Evolutionary conservation across 768 basidiomycete species (phyloP), one percentile per base, ranked within the genome.

Genomic region (Rossbeevera mucosa): DNA sequence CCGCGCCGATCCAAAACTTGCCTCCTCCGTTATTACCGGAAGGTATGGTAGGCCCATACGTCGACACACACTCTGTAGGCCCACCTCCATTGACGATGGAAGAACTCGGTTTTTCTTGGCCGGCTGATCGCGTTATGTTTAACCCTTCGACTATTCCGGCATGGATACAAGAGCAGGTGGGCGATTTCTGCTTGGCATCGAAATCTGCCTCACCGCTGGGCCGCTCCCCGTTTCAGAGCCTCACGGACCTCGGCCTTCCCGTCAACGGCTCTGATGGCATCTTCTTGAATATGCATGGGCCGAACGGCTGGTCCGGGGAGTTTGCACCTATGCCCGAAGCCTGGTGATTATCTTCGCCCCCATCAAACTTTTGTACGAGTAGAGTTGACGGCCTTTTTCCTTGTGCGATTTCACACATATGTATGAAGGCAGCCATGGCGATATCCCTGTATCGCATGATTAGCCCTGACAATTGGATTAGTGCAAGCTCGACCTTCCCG

Each of bases 241-340:
- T 94, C 57, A 83, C 85, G 14, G 94, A 97, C 68, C 82, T 97
- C 13, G 91, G 94, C 14, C 73, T 96, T 48, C 94, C 94, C n/a
- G 76, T 83, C 31, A 94, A 94, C 59, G 94, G 94, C 41, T 88
- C 86, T 4, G 94, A 97, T 60, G 90, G 87, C 12, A 86, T 95
- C 48, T 94, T 97, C 72, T 69, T 94, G 57, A 83, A 86, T 59
- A 78, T 88, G 72, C 76, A 76, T 41, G 82, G 80, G 47, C 65
- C 79, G 36, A 86, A 82, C 54, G 88, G 88, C 14, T 91, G 89
- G 89, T 79, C 78, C 18, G 81, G 82, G 46, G 87, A 89, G 63
- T 86, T 88, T 62, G 74, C 80, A 7, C 76, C 83, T 40, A 84
- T 86, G 80, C 88, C 89, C 14, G 89, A 90, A 70, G 89, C 90